Evolutionary conservation across 106 monocot genomes (phyloP).

Genomic region (Acorus calamus): DNA sequence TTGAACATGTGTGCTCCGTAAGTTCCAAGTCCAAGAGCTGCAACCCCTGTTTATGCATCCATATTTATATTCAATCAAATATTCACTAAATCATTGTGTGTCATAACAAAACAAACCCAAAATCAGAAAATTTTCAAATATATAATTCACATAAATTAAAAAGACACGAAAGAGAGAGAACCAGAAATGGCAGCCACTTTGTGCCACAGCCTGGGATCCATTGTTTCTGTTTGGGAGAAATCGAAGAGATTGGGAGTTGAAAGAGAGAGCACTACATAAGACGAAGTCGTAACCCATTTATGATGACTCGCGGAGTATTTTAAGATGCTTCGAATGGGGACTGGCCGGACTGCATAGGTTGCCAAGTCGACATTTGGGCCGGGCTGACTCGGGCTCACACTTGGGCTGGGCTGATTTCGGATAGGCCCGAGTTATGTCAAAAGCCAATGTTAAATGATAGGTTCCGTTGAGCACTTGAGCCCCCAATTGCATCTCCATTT

Average conservation of each 20-base stretch:
- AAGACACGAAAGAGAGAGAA: conserved; percentile 5
- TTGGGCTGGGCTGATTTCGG: too few relatives aligned
- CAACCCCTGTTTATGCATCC: conserved; percentile 36
- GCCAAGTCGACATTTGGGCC: too few relatives aligned
- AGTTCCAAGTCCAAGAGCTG: conserved; percentile 79
- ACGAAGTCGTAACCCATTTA: conserved; percentile 4
- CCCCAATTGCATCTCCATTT: too few relatives aligned
- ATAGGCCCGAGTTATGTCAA: too few relatives aligned
- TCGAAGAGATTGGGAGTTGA: not conserved
- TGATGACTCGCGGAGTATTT: too few relatives aligned
- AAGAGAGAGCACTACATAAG: conserved; percentile 1
- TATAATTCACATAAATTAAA: conserved; percentile 1
- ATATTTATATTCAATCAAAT: not conserved
- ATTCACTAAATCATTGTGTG: not conserved
- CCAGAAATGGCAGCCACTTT: conserved; percentile 84
- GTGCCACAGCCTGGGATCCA: conserved; percentile 71
- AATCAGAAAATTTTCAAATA: conserved; percentile 3
- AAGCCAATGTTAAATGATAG: too few relatives aligned
- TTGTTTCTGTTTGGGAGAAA: conserved; percentile 1
- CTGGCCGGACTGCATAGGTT: too few relatives aligned
- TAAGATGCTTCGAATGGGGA: too few relatives aligned
- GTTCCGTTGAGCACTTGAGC: too few relatives aligned
- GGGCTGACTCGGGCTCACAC: too few relatives aligned
- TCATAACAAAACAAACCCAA: not conserved
- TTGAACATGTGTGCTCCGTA: conserved; percentile 84